Evolutionary conservation across 2,329 filamentous ascomycete genomes (phyloP).

Genomic region (Hypomyces rosellus): DNA sequence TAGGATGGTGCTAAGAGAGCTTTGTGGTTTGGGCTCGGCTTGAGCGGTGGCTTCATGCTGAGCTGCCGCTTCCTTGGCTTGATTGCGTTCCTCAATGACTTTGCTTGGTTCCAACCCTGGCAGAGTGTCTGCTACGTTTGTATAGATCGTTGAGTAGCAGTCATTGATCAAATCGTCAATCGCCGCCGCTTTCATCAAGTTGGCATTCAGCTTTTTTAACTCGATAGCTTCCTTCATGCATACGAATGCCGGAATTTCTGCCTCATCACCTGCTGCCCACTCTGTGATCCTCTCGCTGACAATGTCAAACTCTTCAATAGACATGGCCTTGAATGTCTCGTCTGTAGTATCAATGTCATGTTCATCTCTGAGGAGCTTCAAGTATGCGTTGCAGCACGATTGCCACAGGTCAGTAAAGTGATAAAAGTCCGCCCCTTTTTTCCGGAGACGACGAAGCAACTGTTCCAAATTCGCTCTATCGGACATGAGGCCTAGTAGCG

Average conservation of each 20-base stretch:
- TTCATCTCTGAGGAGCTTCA: slow-evolving; percentile 45
- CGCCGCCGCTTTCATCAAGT: slow-evolving; percentile 73
- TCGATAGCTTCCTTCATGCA: slow-evolving; percentile 55
- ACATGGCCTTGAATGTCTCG: slow-evolving; percentile 49
- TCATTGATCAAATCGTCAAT: slow-evolving; percentile 95
- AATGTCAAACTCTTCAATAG: slow-evolving; percentile 52
- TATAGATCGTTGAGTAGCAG: slow-evolving; percentile 73
- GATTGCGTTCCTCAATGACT: slow-evolving; percentile 40
- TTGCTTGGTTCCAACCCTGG: slow-evolving; percentile 43
- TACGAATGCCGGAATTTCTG: slow-evolving; percentile 37
- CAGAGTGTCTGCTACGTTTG: slow-evolving; percentile 56
- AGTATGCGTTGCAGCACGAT: slow-evolving; percentile 46
- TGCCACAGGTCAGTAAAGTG: slow-evolving; percentile 57
- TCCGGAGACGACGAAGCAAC: slow-evolving; percentile 70
- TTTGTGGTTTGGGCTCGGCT: slow-evolving; percentile 30
- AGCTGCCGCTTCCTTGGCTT: slow-evolving; percentile 35
- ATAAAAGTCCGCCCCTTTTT: slow-evolving; percentile 71
- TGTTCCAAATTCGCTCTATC: slow-evolving; percentile 73
- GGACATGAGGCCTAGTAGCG: slow-evolving; percentile 64
- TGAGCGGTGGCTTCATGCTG: slow-evolving; percentile 26
- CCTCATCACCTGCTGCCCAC: slow-evolving; percentile 42
- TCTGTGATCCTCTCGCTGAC: slow-evolving; percentile 47
- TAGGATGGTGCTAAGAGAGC: slow-evolving; percentile 36
- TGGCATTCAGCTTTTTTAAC: slow-evolving; percentile 69
- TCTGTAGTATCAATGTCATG: slow-evolving; percentile 44